Percentiles rank a stretch among this genome's conserved stretches.
These are phyloP conservation scores for Insectozyma bohioensis DNA, from an alignment of 1,139 yeast species.

Conservation along the genomic window DNA sequence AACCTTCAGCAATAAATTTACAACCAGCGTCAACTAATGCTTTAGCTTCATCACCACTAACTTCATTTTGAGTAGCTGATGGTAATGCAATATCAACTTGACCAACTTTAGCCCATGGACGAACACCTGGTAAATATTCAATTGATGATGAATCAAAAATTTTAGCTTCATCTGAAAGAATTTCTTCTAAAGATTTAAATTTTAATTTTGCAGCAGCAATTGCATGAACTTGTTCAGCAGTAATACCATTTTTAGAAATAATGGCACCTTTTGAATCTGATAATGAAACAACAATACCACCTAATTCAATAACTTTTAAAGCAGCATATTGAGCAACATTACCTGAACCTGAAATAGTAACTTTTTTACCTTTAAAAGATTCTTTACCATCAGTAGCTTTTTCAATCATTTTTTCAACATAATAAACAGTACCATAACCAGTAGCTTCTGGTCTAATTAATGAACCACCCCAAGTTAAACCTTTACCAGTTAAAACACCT, in stretches of 20 bases:
- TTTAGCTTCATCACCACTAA: slow-evolving; percentile 94
- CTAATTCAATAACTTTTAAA: slow-evolving; percentile 92
- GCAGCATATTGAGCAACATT: slow-evolving; percentile 99
- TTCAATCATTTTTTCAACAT: slow-evolving; percentile 96
- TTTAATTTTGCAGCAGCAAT: slow-evolving; percentile 80
- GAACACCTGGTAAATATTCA: slow-evolving; percentile 86
- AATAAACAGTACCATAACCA: slow-evolving; percentile 96
- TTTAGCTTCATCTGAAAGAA: slow-evolving; percentile 54
- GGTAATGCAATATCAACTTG: slow-evolving; percentile 95
- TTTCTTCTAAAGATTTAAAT: slow-evolving; percentile 75
- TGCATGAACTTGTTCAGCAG: slow-evolving; percentile 72
- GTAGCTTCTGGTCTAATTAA: slow-evolving; percentile 99
- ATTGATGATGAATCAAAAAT: slow-evolving; percentile 56
- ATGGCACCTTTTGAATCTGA: slow-evolving; percentile 94
- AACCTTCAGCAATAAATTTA: slow-evolving; percentile 96
- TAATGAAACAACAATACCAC: slow-evolving; percentile 90
- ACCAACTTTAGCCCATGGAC: slow-evolving; percentile 95
- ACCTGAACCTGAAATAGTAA: slow-evolving; percentile 97
- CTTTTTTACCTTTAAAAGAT: slow-evolving; percentile 87
- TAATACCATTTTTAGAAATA: slow-evolving; percentile 75
- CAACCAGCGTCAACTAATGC: slow-evolving; percentile 90
- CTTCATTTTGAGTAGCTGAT: slow-evolving; percentile 98
- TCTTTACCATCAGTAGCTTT: slow-evolving; percentile 88
- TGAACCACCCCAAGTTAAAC: slow-evolving; percentile 98
- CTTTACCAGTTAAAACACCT: slow-evolving; percentile 98